Evolutionary conservation across 345 rosid species (phyloP), one percentile per base, ranked within the genome.

Genomic region (Corymbia maculata): DNA sequence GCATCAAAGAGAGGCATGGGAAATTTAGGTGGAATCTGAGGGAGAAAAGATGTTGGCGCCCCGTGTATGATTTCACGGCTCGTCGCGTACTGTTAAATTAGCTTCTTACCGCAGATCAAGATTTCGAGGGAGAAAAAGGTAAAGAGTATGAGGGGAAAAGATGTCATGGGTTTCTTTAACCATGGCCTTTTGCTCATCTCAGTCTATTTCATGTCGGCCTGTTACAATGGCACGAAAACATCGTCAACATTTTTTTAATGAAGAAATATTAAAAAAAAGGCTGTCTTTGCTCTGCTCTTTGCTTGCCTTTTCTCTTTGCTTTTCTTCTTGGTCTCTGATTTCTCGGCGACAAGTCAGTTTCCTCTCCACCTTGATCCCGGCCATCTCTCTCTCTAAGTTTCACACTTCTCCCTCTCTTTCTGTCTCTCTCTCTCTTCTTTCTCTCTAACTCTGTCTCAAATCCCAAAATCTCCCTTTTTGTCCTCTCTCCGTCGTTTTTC

Each of bases 191-290:
- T 90, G 92, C 84, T 89, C 86, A 88, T 88, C 89, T 91, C 88
- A 89, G 92, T 92, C 93, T 75, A 92, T 93, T 93, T 92, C 91
- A 93, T 95, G 99, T 97, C 96, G 98, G 97, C 95, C 93, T 91
- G 92, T 92, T 92, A 88, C 87, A 92, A 91, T 88, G 88, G 94
- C 90, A 88, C 44, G 66, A 45, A 79, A 79, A 61, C 90, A 82
- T 44, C 30, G 87, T 89, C 26, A 87, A 82, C 86, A 91, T 51
- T 85, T 36, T 36, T 36, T 36, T 36, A 36, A 36, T 36, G 42
- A 36, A 36, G 42, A 36, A 36, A 36, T 88, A 13, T 26, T 26
- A 8, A 66, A 87, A 88, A 88, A 86, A 75, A 92, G 85, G 93
- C 91, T 91, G 93, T 90, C 94, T 90, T 89, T 24, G 50, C 87